phyloP scores from a whole-genome alignment of 768 basidiomycete species.

The Podaxis carcinomalis region DNA sequence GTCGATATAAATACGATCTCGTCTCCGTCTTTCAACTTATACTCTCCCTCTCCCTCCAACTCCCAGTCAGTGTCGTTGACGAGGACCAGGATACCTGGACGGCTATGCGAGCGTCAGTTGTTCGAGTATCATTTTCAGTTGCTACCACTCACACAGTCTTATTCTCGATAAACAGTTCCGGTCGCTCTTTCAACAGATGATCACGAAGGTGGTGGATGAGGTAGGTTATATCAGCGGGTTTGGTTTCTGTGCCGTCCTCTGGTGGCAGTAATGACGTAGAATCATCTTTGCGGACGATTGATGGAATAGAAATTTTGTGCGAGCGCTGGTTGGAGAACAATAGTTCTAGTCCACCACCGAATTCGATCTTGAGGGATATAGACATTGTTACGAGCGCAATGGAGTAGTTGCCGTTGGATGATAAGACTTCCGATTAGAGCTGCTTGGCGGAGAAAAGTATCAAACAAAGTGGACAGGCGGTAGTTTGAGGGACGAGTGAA shows the following conservation, averaged over 20 bases:
- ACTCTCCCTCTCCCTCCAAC: constrained; percentile 90
- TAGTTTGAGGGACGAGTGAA: neutral
- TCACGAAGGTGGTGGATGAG: constrained; percentile 77
- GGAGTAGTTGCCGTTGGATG: constrained; percentile 16
- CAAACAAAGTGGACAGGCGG: neutral
- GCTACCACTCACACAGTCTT: constrained; percentile 68
- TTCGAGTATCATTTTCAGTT: neutral
- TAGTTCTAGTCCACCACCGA: constrained; percentile 83
- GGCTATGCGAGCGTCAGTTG: constrained; percentile 44
- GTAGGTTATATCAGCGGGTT: constrained; percentile 62
- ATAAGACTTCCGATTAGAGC: neutral
- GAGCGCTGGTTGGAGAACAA: constrained; percentile 70
- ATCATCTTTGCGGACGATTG: constrained; percentile 34
- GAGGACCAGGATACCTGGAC: constrained; percentile 95
- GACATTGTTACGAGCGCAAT: too few relatives aligned
- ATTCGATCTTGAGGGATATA: constrained; percentile 57
- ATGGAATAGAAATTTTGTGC: constrained; percentile 54
- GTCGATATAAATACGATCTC: constrained; percentile 97
- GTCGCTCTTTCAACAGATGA: constrained; percentile 76
- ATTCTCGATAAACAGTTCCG: constrained; percentile 86
- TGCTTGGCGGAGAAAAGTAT: neutral
- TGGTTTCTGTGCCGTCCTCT: constrained; percentile 21
- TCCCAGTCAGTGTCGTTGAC: constrained; percentile 99
- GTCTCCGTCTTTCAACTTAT: constrained; percentile 71
- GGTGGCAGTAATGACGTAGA: constrained; percentile 17